A percentile compares a stretch with the other conserved stretches of the same genome.
Conservation (phyloP, 1,284 basidiomycete species). For the Takashimella tepidaria region DNA sequence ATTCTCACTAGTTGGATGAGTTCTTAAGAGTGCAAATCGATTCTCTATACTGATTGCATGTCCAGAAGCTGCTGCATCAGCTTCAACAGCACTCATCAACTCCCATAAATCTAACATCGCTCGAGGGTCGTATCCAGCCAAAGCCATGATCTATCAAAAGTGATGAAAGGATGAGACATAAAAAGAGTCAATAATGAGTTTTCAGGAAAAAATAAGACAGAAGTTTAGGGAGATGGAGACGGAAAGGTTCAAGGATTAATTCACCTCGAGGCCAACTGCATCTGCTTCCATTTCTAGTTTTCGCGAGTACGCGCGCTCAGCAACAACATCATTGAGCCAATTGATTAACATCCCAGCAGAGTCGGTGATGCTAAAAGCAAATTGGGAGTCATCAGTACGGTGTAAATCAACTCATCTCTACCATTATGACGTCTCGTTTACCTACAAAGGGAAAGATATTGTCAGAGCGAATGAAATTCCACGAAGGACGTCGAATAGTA, state of each 20-base stretch:
- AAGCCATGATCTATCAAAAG: slow-evolving; percentile 49
- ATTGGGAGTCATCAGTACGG: background rate
- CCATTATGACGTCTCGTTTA: background rate
- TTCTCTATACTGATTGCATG: slow-evolving; percentile 35
- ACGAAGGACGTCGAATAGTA: slow-evolving; percentile 52
- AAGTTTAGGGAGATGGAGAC: too few relatives aligned
- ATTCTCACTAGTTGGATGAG: slow-evolving; percentile 51
- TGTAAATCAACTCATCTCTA: background rate
- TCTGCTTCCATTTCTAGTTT: slow-evolving; percentile 55
- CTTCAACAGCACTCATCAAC: slow-evolving; percentile 50
- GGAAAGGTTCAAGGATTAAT: too few relatives aligned
- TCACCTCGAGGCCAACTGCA: slow-evolving; percentile 50
- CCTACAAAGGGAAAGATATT: slow-evolving; percentile 51
- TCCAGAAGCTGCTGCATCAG: slow-evolving; percentile 41
- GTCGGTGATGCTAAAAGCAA: slow-evolving; percentile 50
- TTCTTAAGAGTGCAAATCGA: slow-evolving; percentile 47
- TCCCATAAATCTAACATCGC: slow-evolving; percentile 52
- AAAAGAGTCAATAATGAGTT: background rate
- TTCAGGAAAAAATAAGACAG: too few relatives aligned
- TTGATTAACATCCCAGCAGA: slow-evolving; percentile 51
- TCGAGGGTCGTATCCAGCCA: slow-evolving; percentile 52
- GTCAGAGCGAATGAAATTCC: slow-evolving; percentile 52
- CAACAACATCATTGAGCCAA: slow-evolving; percentile 51
- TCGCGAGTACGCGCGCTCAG: slow-evolving; percentile 51
- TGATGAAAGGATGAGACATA: background rate